These are phyloP conservation scores for Elsinoe fawcettii DNA, from an alignment of 2,329 filamentous ascomycete genomes.

Conservation along the genomic window DNA sequence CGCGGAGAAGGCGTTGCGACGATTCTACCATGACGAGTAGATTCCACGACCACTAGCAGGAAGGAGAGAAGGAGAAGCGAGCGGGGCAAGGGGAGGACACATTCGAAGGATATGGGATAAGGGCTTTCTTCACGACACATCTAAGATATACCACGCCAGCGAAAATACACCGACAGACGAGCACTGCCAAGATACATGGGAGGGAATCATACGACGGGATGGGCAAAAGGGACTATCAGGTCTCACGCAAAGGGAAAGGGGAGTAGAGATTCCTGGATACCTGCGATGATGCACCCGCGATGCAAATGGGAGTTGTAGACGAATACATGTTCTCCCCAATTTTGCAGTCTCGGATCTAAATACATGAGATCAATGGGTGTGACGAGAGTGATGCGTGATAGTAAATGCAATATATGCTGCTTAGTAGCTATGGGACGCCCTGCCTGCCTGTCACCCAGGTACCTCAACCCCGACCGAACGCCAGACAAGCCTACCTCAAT, in stretches of 20 bases:
- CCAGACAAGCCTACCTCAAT: not conserved
- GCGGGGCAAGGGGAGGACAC: not conserved
- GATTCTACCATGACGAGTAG: conserved; percentile 56
- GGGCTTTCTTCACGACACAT: not conserved
- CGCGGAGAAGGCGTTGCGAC: conserved; percentile 60
- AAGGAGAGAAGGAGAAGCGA: not conserved
- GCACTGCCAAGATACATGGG: not conserved
- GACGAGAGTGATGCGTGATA: not conserved
- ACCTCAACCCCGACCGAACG: too few species aligned
- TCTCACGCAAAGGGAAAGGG: not conserved
- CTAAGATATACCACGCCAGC: not conserved
- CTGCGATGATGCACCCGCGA: not conserved
- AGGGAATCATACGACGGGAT: not conserved
- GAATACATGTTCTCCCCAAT: not conserved
- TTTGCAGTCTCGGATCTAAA: too few species aligned
- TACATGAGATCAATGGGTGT: not conserved
- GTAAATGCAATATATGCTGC: not conserved
- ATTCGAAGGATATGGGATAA: not conserved
- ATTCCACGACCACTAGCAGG: not conserved
- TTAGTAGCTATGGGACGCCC: not conserved
- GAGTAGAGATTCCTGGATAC: not conserved
- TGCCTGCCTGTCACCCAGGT: not conserved
- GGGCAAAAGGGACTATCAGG: not conserved
- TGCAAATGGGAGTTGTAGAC: not conserved
- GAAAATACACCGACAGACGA: not conserved